Evolutionary conservation across 164 flowering plant species (phyloP).

Genomic region (Nelumbo lutea): DNA sequence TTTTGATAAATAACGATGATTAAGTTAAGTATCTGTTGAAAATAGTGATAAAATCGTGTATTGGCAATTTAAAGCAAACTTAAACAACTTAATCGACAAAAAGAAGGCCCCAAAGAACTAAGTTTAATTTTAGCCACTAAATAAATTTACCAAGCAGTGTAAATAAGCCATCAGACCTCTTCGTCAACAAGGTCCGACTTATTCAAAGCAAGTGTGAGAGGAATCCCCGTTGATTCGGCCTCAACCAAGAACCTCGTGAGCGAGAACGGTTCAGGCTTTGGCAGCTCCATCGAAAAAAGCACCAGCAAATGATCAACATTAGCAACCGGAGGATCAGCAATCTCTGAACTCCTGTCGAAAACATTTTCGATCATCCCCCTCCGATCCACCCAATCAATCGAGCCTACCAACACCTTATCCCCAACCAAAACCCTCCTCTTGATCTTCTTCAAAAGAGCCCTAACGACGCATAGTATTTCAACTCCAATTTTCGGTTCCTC

Average conservation of each 20-base stretch:
- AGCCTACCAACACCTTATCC: slow-evolving; percentile 85
- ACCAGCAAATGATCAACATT: slow-evolving; percentile 92
- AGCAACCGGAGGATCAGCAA: slow-evolving; percentile 83
- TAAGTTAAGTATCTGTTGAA: no score
- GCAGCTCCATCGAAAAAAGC: slow-evolving; percentile 85
- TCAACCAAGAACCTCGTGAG: slow-evolving; percentile 90
- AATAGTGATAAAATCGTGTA: no score
- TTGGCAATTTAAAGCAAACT: no score
- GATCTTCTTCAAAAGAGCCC: slow-evolving; percentile 87
- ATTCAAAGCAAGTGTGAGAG: slow-evolving; percentile 77
- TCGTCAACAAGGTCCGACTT: slow-evolving; percentile 71
- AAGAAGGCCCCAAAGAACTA: no score
- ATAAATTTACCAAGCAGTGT: background rate
- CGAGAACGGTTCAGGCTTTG: slow-evolving; percentile 62
- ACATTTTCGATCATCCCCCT: slow-evolving; percentile 94
- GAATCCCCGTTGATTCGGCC: slow-evolving; percentile 87
- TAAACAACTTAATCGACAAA: no score
- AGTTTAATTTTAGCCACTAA: background rate
- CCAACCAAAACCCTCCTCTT: slow-evolving; percentile 88
- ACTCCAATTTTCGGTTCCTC: slow-evolving; percentile 28
- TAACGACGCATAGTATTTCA: slow-evolving; percentile 84
- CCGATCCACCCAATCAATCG: slow-evolving; percentile 85
- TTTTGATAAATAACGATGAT: no score
- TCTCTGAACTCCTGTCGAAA: slow-evolving; percentile 55
- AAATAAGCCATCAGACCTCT: slow-evolving; percentile 39